Conservation (phyloP, 163 green algal genomes). For the Dunaliella salina region DNA sequence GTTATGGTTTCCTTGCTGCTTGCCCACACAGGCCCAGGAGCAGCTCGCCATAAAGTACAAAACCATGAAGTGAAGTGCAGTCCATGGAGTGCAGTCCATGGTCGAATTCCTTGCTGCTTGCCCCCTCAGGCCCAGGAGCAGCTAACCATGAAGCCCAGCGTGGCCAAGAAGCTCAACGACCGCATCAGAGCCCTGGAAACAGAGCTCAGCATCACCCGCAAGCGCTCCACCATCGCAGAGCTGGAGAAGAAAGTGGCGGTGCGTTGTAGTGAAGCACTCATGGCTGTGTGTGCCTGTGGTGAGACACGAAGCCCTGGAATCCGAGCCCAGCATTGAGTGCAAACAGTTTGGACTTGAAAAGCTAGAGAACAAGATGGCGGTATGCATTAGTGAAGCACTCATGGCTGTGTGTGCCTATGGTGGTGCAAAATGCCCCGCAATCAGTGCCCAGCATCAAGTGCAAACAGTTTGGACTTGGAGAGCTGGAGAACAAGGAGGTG, state of each 20-base stretch:
- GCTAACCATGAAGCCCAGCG: slow-evolving; percentile 36
- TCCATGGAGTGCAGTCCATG: background rate
- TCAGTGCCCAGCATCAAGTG: too few species aligned
- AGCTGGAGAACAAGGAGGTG: too few species aligned
- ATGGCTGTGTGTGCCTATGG: too few species aligned
- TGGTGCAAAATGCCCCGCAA: too few species aligned
- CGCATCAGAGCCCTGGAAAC: slow-evolving; percentile 44
- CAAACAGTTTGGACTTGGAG: too few species aligned
- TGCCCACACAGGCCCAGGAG: background rate
- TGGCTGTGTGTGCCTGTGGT: background rate
- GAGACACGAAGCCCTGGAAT: too few species aligned
- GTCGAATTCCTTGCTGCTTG: too few species aligned
- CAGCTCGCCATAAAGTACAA: background rate
- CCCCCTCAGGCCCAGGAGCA: slow-evolving; percentile 32
- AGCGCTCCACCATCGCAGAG: slow-evolving; percentile 36
- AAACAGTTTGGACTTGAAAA: too few species aligned
- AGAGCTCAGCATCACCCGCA: slow-evolving; percentile 43
- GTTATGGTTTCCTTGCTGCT: background rate
- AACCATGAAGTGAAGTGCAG: background rate
- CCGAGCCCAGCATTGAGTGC: too few species aligned
- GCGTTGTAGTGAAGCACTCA: background rate
- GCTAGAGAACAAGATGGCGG: too few species aligned
- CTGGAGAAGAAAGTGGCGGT: slow-evolving; percentile 58
- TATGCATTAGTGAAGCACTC: too few species aligned
- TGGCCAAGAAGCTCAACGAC: slow-evolving; percentile 51